These are phyloP conservation scores for Pythium sukuiense DNA, from an alignment of 352 stramenopile genomes.

Conservation along the genomic window DNA sequence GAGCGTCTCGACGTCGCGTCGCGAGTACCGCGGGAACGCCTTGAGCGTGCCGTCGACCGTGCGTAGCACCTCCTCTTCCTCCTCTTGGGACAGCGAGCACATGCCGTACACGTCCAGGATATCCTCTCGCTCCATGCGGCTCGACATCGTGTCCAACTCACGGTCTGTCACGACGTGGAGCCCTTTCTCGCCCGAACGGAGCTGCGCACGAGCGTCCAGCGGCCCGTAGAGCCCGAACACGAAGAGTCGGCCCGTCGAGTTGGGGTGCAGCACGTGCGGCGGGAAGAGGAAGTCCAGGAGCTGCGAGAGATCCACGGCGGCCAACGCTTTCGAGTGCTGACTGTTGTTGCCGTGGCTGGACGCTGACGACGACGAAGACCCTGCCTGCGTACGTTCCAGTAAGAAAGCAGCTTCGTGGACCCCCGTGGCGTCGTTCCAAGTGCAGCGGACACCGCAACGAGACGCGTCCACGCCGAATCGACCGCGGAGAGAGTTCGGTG, in stretches of 20 bases:
- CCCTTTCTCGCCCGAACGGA: constrained; percentile 59
- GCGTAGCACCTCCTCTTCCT: constrained; percentile 73
- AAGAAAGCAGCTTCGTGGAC: constrained; percentile 47
- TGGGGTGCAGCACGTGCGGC: constrained; percentile 66
- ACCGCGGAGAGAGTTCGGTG: constrained; percentile 35
- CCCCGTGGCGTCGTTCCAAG: constrained; percentile 33
- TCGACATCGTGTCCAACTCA: constrained; percentile 78
- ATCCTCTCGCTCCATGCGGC: constrained; percentile 78
- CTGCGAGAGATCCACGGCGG: constrained; percentile 48
- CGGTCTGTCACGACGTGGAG: constrained; percentile 67
- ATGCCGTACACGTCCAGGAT: constrained; percentile 74
- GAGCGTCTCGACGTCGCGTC: constrained; percentile 57
- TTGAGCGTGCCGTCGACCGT: constrained; percentile 72
- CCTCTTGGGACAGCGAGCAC: constrained; percentile 59
- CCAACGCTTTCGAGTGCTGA: constrained; percentile 7
- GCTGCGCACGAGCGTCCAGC: constrained; percentile 52
- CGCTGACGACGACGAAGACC: not conserved
- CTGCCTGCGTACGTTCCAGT: constrained; percentile 26
- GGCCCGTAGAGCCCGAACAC: constrained; percentile 84
- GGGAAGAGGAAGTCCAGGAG: constrained; percentile 82
- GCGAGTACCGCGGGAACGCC: constrained; percentile 62
- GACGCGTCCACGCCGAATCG: constrained; percentile 38
- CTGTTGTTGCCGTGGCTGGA: constrained; percentile 1
- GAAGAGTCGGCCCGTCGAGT: constrained; percentile 74
- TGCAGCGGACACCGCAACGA: constrained; percentile 47